phyloP scores from a whole-genome alignment of 495 filamentous ascomycete genomes.

The Hypomontagnella monticulosa region DNA sequence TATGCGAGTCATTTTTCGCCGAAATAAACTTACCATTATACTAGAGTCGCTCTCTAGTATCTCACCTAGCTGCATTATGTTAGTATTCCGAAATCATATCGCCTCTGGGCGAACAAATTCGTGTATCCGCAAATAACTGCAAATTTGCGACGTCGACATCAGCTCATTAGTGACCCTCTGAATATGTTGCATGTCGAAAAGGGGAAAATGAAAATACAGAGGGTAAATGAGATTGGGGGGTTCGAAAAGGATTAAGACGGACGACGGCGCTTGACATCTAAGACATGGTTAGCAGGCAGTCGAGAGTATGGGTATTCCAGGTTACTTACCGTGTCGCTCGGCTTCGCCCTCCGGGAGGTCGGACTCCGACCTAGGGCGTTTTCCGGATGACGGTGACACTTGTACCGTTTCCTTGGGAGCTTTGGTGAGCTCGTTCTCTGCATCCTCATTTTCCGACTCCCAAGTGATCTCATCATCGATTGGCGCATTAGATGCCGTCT shows the following conservation, averaged over 20 bases:
- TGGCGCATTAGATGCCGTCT: conserved; percentile 18
- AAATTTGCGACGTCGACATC: conserved; percentile 17
- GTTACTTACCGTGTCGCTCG: conserved; percentile 54
- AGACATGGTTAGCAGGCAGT: conserved; percentile 40
- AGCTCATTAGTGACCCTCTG: conserved; percentile 28
- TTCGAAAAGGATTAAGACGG: conserved; percentile 46
- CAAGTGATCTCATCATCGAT: conserved; percentile 54
- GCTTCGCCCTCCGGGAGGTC: conserved; percentile 29
- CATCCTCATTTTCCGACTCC: conserved; percentile 56
- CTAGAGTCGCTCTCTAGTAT: conserved; percentile 12
- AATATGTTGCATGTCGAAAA: conserved; percentile 21
- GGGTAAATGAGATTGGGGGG: conserved; percentile 16
- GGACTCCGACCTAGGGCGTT: conserved; percentile 40
- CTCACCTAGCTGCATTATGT: conserved; percentile 34
- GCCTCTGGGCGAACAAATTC: conserved; percentile 3
- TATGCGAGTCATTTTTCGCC: conserved; percentile 20
- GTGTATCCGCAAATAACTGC: conserved; percentile 29
- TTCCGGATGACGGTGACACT: conserved; percentile 45
- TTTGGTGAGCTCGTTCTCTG: conserved; percentile 37
- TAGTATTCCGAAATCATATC: conserved; percentile 33
- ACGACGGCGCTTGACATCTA: conserved; percentile 63
- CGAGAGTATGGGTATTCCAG: neutral
- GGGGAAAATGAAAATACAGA: conserved; percentile 2
- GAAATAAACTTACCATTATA: conserved; percentile 40
- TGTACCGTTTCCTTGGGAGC: conserved; percentile 42